Evolutionary conservation across 2,329 filamentous ascomycete species (phyloP), one percentile per base, ranked within the genome.

Genomic region (Fusarium sp.): DNA sequence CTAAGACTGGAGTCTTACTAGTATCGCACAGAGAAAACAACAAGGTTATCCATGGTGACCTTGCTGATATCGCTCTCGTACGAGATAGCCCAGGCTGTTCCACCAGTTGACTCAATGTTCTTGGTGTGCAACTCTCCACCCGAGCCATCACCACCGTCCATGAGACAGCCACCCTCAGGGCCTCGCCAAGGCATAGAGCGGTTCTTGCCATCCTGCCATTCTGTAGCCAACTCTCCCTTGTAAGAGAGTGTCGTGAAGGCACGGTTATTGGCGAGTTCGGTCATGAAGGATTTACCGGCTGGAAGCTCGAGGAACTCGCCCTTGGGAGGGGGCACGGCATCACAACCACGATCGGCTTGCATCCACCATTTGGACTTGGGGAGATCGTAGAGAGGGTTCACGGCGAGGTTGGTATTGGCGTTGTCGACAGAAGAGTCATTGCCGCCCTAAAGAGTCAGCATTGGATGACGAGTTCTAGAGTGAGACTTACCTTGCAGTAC

Each of bases 21-120:
- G 62, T 84, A 80, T 60, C 82, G 76, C 2, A 87, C 84, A 1
- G 83, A 84, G 68, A 88, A 88, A 8, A 89, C 85, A 6, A 85
- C 85, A n/a, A 88, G 79, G 71, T 88, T 87, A 51, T 87, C 84
- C 80, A 87, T 84, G 7, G 82, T 86, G 7, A 88, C 85, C 35
- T 84, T 80, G 48, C 77, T 76, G 26, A 87, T 75, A n/a, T 88
- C 83, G 13, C 80, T 81, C 65, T 86, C 79, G 69, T 88, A 88
- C 31, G 84, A 85, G 59, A 88, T 88, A 1, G 86, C 87, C 75
- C 83, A 87, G 1, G 86, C 86, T 1, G 85, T 87, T 6, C 85
- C 86, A 15, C 83, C 84, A 7, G 85, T 81, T 24, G 78, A 82
- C 28, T 81, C 81, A 68, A 84, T 77, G 66, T 85, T 85, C 52